phyloP scores from a whole-genome alignment of 139 green algal species.

The Closterium sp. region DNA sequence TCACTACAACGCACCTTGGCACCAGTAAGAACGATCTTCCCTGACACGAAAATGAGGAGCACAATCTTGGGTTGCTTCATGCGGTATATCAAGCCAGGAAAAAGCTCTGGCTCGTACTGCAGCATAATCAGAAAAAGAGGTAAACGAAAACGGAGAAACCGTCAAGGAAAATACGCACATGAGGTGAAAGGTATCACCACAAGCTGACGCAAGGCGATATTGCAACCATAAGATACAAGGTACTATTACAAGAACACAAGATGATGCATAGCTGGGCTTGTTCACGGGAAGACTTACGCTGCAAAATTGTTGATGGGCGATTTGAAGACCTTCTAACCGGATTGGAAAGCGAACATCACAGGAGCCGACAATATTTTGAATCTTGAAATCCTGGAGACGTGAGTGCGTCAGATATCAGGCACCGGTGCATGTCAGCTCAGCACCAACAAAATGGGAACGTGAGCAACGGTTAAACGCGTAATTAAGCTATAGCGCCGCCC shows the following conservation, averaged over 20 bases:
- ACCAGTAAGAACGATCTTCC: slow-evolving; percentile 90
- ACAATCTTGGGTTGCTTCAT: slow-evolving; percentile 98
- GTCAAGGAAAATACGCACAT: not conserved
- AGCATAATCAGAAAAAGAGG: not conserved
- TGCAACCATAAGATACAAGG: too few species aligned
- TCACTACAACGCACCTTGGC: slow-evolving; percentile 45
- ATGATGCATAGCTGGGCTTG: too few species aligned
- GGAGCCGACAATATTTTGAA: slow-evolving; percentile 99
- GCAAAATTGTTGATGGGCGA: slow-evolving; percentile 82
- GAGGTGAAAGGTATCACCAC: not conserved
- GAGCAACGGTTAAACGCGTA: too few species aligned
- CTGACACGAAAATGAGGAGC: slow-evolving; percentile 98
- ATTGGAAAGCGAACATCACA: slow-evolving; percentile 98
- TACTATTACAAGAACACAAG: too few species aligned
- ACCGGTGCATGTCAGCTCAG: too few species aligned
- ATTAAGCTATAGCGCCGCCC: too few species aligned
- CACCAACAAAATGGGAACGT: too few species aligned
- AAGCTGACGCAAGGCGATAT: too few species aligned
- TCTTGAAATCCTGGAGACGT: slow-evolving; percentile 86
- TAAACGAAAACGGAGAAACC: too few species aligned
- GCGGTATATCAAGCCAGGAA: slow-evolving; percentile 97
- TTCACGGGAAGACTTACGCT: slow-evolving; percentile 45
- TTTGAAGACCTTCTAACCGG: slow-evolving; percentile 87
- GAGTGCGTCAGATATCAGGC: not conserved
- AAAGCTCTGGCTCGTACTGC: slow-evolving; percentile 98